Evolutionary conservation across 2,329 filamentous ascomycete genomes (phyloP), one percentile per base, ranked within the genome.

Genomic region (Colletotrichum higginsianum): DNA sequence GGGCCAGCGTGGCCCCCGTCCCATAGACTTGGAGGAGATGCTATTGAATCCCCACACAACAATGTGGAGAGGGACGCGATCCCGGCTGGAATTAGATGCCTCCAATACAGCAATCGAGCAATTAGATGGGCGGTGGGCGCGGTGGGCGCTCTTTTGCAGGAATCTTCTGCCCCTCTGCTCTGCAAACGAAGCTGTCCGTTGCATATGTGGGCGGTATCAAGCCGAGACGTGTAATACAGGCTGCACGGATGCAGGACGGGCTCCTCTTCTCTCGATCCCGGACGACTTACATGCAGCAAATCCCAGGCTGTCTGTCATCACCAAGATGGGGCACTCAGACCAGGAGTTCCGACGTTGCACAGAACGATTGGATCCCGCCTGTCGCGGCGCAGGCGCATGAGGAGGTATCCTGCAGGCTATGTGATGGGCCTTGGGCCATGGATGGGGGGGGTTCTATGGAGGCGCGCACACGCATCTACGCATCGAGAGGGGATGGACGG

Each of bases 271-370:
- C 65, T 56, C 49, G 65, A 42, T 50, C 65, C 58, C 49, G 53
- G 30, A n/a, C 52, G 13, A n/a, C 52, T 40, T 50, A 67, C 57
- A 40, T 71, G 67, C 42, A 67, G 56, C 38, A 58, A 55, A 58
- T 46, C 53, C 46, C 58, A 52, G 49, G 46, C 68, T 63, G 64
- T 58, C 57, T 47, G 50, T 67, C 68, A 67, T 71, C 58, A 68
- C 58, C 58, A 53, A 67, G 68, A 71, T n/a, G 64, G 64, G 69
- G 66, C 69, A 72, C 66, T 72, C 60, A 64, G 66, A 70, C 66
- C 66, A 72, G 56, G 66, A 56, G 66, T 72, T 72, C 69, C 66
- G 69, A 66, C 69, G 69, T 70, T 47, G 69, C 69, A 72, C 60
- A 72, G 42, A 49, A 57, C 66, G 56, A 69, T 61, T 70, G 60